Percentiles rank a stretch among this genome's conserved stretches.
Conservation (phyloP, 2,329 filamentous ascomycete genomes). For the Ascochyta lentis region DNA sequence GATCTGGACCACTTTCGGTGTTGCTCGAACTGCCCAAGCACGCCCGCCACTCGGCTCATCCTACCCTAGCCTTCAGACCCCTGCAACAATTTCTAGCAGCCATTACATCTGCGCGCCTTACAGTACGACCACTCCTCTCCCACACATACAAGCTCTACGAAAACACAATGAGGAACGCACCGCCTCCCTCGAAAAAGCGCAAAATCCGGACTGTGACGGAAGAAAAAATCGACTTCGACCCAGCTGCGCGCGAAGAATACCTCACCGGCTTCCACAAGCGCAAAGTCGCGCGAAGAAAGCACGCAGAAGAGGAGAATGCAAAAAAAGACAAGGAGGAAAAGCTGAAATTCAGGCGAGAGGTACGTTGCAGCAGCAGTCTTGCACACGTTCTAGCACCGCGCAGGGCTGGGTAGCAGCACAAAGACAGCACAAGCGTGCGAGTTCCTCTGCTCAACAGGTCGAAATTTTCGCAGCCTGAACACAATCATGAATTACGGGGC, state of each 20-base stretch:
- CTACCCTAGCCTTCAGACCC: conserved; percentile 19
- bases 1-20: neutral
- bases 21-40: neutral
- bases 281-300: conserved; percentile 83
- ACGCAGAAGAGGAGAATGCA: conserved; percentile 80
- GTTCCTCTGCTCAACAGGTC: neutral
- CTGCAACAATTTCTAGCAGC: conserved; percentile 34
- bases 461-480: neutral
- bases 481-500: neutral
- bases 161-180: conserved; percentile 16
- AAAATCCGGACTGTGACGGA: conserved; percentile 61
- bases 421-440: neutral
- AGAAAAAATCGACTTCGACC: conserved; percentile 87
- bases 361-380: conserved; percentile 49
- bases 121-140: neutral
- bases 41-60: neutral
- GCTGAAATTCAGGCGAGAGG: conserved; percentile 76
- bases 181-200: conserved; percentile 43
- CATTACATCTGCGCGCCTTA: conserved; percentile 10
- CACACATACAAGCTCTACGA: neutral
- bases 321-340: conserved; percentile 80
- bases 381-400: neutral
- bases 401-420: neutral
- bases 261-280: conserved; percentile 97
- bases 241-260: conserved; percentile 79